These are phyloP conservation scores for Ambrosia artemisiifolia DNA, from an alignment of 129 eudicot species.

Conservation along the genomic window DNA sequence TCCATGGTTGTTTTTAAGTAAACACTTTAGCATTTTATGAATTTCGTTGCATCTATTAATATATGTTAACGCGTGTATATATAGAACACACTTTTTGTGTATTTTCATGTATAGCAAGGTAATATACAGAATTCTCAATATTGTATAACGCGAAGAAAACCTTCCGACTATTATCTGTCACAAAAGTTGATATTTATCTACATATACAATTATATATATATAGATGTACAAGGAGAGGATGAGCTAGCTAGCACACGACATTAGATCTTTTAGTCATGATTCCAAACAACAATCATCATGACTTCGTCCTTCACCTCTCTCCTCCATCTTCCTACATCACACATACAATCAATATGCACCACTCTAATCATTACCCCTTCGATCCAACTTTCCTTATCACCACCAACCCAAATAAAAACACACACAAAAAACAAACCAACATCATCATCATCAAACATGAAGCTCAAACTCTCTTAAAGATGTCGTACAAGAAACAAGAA, in stretches of 20 bases:
- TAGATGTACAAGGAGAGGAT: conserved; percentile 3
- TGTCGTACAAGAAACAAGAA: conserved; percentile 2
- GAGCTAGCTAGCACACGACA: conserved; percentile 6
- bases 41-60: too few relatives aligned
- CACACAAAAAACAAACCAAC: not conserved
- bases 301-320: conserved; percentile 18
- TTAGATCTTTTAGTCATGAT: conserved; percentile 24
- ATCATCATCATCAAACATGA: conserved; percentile 5
- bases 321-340: conserved; percentile 11
- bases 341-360: not conserved
- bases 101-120: too few relatives aligned
- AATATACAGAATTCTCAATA: too few relatives aligned
- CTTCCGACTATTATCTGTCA: too few relatives aligned
- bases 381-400: too few relatives aligned
- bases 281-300: conserved; percentile 29
- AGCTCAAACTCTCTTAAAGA: conserved; percentile 15
- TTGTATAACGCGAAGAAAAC: too few relatives aligned
- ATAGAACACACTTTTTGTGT: too few relatives aligned
- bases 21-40: too few relatives aligned
- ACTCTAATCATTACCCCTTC: conserved; percentile 22
- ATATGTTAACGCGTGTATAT: too few relatives aligned
- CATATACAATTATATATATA: not conserved
- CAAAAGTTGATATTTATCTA: not conserved
- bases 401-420: not conserved
- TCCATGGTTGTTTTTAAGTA: too few relatives aligned